These are phyloP conservation scores for Eragrostis tef DNA, from an alignment of 202 grass and related monocot species.

Conservation along the genomic window DNA sequence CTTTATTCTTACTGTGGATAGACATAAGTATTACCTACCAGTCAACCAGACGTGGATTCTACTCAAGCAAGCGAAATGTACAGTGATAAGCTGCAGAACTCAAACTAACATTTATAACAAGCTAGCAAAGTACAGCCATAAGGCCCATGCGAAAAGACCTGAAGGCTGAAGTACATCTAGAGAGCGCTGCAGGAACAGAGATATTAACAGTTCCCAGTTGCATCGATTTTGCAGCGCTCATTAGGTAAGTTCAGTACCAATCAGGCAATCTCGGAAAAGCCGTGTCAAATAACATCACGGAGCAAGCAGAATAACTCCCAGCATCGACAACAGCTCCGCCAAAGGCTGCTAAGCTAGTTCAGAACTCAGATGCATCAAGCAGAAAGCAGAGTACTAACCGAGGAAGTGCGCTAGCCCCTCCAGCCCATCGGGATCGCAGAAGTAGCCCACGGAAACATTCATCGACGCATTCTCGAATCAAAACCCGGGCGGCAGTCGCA, in stretches of 20 bases:
- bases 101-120: constrained; percentile 26
- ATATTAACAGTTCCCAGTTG: not conserved
- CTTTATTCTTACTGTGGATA: constrained; percentile 10
- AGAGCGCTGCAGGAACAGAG: not conserved
- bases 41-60: not conserved
- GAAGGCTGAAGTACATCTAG: not conserved
- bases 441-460: constrained; percentile 81
- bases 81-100: not conserved
- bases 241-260: not conserved
- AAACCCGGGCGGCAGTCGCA: not conserved
- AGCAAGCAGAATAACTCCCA: constrained; percentile 6
- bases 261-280: not conserved
- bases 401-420: constrained; percentile 96
- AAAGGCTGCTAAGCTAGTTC: not conserved
- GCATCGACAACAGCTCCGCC: not conserved
- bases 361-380: constrained; percentile 6
- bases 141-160: not conserved
- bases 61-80: constrained; percentile 18
- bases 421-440: constrained; percentile 83
- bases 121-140: not conserved
- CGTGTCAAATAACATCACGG: not conserved
- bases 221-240: constrained; percentile 26
- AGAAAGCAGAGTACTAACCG: constrained; percentile 49
- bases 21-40: not conserved
- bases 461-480: constrained; percentile 58